Evolutionary conservation across 805 yeast genomes (phyloP).

Genomic region (Wickerhamiella occidentalis): DNA sequence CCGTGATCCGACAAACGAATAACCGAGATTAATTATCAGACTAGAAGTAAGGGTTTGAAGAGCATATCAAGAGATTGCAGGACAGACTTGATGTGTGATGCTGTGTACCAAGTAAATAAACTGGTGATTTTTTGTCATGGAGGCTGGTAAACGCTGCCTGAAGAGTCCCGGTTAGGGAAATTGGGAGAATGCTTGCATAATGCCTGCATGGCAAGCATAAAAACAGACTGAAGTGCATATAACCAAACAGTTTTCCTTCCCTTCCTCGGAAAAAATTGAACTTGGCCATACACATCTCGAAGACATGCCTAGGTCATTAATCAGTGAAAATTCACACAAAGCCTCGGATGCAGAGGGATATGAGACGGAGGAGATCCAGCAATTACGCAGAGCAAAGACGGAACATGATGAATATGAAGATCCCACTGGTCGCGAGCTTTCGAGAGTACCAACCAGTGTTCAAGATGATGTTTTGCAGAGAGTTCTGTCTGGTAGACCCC

Average conservation of each 20-base stretch:
- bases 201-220: conserved; percentile 1
- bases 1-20: background rate
- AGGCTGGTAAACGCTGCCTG: background rate
- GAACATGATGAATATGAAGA: background rate
- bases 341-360: background rate
- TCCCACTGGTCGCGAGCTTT: background rate
- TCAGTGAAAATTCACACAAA: background rate
- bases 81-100: too few species aligned
- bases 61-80: background rate
- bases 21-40: background rate
- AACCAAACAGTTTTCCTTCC: background rate
- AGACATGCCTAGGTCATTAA: background rate
- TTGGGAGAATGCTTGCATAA: background rate
- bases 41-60: background rate
- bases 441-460: background rate
- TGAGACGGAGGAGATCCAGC: background rate
- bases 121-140: background rate
- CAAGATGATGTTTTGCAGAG: conserved; percentile 4
- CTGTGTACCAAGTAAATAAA: too few species aligned
- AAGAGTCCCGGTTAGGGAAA: background rate
- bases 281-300: background rate
- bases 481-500: background rate
- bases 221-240: background rate
- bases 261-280: background rate
- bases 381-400: background rate